Evolutionary conservation across 352 stramenopile genomes (phyloP), one percentile per base, ranked within the genome.

Genomic region (Pythium myriotylum): DNA sequence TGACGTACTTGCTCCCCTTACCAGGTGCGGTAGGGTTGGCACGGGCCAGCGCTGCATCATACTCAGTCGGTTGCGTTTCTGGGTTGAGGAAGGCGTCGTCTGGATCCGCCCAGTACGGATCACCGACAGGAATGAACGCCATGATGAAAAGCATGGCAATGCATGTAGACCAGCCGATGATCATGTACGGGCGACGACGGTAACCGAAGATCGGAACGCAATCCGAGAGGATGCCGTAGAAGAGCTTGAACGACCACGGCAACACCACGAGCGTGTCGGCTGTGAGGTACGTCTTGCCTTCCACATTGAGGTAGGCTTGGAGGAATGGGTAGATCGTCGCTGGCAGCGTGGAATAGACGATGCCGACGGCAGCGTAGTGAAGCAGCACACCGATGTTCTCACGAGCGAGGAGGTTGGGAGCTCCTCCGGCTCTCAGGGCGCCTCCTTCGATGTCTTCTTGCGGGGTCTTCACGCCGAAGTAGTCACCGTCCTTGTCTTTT

Each of bases 241-340:
- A 76, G 12, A 75, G 63, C 49, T 76, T 79, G 49, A 77, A 47
- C 24, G 68, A 79, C 72, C 72, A 79, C 29, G 67, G 60, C 50
- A 79, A 62, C 27, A 46, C 52, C 20, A 76, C 33, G n/a, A 78
- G 59, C 22, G 59, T 52, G 10, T 24, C 53, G 14, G 70, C 70
- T 17, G 70, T 67, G 14, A 62, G 67, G 27, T 60, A 62, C 19
- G 62, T 37, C 13, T 55, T 59, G 49, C 60, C 67, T 52, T 73
- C 62, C 62, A 76, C 72, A 43, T 75, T 66, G 24, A 74, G 58
- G 59, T 76, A 79, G 13, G 45, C 17, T 14, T 35, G 57, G 17
- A 76, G 51, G 63, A 79, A 63, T 19, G 71, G 63, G 53, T 73
- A 73, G 53, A 70, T 61, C 6, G 55, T 70, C 37, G 45, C 33